Evolutionary conservation across 768 basidiomycete species (phyloP).

Genomic region (Serendipita sp.): DNA sequence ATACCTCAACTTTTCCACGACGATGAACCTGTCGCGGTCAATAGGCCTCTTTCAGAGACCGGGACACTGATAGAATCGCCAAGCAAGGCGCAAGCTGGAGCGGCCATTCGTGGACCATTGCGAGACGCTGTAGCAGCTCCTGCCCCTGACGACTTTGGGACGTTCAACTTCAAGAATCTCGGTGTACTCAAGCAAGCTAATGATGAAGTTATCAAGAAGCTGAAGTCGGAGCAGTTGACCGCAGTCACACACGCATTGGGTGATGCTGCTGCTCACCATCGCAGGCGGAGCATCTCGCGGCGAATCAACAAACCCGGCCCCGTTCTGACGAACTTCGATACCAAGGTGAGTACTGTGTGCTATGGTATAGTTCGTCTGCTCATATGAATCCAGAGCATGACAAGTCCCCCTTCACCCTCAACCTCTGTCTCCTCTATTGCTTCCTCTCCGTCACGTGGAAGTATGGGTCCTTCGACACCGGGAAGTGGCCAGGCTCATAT

Average conservation of each 20-base stretch:
- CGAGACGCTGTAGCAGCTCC: constrained; percentile 22
- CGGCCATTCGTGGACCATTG: constrained; percentile 2
- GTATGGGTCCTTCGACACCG: constrained; percentile 49
- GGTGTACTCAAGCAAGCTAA: constrained; percentile 95
- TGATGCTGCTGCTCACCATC: constrained; percentile 16
- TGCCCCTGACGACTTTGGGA: constrained; percentile 82
- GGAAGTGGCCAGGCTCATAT: constrained; percentile 44
- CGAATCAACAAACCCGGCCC: constrained; percentile 68
- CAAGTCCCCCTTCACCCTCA: constrained; percentile 82
- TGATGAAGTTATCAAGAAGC: constrained; percentile 92
- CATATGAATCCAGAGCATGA: constrained; percentile 30
- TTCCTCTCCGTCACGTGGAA: constrained; percentile 72
- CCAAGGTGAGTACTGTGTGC: constrained; percentile 18
- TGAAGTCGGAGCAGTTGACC: constrained; percentile 78
- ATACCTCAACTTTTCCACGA: constrained; percentile 84
- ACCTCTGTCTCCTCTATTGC: constrained; percentile 85
- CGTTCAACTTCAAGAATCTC: constrained; percentile 96
- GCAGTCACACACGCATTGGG: constrained; percentile 56
- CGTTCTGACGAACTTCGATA: constrained; percentile 53
- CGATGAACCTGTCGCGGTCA: constrained; percentile 45
- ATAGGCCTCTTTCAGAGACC: constrained; percentile 21
- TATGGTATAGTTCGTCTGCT: not conserved
- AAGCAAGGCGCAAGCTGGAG: constrained; percentile 12
- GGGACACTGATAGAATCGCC: constrained; percentile 21
- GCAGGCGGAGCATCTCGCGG: constrained; percentile 70